Conservation (phyloP, 2,329 filamentous ascomycete species). For the Aspergillus neoniger region DNA sequence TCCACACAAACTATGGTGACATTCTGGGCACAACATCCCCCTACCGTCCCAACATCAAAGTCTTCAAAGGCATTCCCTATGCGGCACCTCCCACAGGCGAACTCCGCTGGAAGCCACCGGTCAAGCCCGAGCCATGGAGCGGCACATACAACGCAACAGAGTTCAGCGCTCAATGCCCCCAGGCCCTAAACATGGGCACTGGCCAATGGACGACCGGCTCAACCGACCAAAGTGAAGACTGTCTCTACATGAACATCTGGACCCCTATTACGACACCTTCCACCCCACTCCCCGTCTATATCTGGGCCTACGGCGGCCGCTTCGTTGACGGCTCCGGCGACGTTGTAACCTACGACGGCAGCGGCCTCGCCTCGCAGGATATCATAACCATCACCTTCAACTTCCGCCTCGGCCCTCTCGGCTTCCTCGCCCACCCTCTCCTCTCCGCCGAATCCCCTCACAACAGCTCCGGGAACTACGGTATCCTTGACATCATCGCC, state of each 20-base stretch:
- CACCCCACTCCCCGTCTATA: slow-evolving; percentile 24
- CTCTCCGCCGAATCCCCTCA: slow-evolving; percentile 24
- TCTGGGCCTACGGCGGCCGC: slow-evolving; percentile 23
- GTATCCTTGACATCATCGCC: slow-evolving; percentile 27
- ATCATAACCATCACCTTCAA: slow-evolving; percentile 25
- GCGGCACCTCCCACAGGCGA: slow-evolving; percentile 11
- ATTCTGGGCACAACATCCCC: slow-evolving; percentile 24
- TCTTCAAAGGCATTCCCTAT: slow-evolving; percentile 30
- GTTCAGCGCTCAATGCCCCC: slow-evolving; percentile 27
- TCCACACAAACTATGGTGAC: slow-evolving; percentile 22
- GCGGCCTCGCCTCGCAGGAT: slow-evolving; percentile 20
- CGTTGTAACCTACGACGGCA: slow-evolving; percentile 22
- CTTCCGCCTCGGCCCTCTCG: slow-evolving; percentile 38
- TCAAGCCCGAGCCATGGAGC: slow-evolving; percentile 6
- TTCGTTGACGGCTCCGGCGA: slow-evolving; percentile 17
- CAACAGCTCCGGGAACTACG: slow-evolving; percentile 31
- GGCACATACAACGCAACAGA: slow-evolving; percentile 14
- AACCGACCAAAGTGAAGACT: slow-evolving; percentile 30
- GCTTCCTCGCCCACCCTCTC: slow-evolving; percentile 30
- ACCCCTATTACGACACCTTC: slow-evolving; percentile 21
- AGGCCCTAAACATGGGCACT: slow-evolving; percentile 15
- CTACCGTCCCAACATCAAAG: slow-evolving; percentile 15
- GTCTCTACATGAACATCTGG: slow-evolving; percentile 26
- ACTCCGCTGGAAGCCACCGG: slow-evolving; percentile 11
- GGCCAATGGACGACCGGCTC: slow-evolving; percentile 33